phyloP scores from a whole-genome alignment of 768 basidiomycete genomes.

The Russula foetens region DNA sequence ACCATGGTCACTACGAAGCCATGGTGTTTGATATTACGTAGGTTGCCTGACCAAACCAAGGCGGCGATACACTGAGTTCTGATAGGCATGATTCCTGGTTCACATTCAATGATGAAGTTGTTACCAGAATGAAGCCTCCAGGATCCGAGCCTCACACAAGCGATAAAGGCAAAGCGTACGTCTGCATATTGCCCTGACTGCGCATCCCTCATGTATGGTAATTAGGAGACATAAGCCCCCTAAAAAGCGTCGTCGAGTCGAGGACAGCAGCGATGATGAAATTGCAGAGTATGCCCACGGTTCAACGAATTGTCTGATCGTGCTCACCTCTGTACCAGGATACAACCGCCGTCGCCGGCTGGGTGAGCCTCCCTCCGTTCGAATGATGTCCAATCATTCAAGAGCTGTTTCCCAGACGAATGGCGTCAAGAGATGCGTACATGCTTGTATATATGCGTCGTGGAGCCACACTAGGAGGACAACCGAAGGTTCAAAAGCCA shows the following conservation, averaged over 20 bases:
- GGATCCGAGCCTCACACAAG: constrained; percentile 32
- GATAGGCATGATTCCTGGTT: constrained; percentile 69
- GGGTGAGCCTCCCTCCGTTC: not conserved
- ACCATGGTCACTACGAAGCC: constrained; percentile 85
- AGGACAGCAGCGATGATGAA: constrained; percentile 46
- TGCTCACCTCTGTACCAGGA: constrained; percentile 6
- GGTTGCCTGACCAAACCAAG: constrained; percentile 22
- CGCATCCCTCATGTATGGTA: not conserved
- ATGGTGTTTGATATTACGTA: constrained; percentile 71
- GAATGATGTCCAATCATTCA: not conserved
- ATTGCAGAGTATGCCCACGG: constrained; percentile 16
- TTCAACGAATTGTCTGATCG: not conserved
- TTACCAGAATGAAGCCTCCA: constrained; percentile 55
- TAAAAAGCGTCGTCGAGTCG: constrained; percentile 46
- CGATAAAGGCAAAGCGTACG: constrained; percentile 20
- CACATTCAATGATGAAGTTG: constrained; percentile 86
- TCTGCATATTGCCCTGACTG: not conserved
- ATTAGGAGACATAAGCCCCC: constrained; percentile 18
- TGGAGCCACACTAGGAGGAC: not conserved
- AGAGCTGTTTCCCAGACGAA: constrained; percentile 23
- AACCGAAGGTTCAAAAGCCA: constrained; percentile 31
- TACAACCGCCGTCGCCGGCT: constrained; percentile 7
- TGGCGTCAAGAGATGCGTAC: constrained; percentile 83
- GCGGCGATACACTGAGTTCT: not conserved
- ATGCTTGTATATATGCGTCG: constrained; percentile 82